Base-by-base conservation (phyloP, 192 early-diverging fungal species). In the Umbelopsis sp. region DNA sequence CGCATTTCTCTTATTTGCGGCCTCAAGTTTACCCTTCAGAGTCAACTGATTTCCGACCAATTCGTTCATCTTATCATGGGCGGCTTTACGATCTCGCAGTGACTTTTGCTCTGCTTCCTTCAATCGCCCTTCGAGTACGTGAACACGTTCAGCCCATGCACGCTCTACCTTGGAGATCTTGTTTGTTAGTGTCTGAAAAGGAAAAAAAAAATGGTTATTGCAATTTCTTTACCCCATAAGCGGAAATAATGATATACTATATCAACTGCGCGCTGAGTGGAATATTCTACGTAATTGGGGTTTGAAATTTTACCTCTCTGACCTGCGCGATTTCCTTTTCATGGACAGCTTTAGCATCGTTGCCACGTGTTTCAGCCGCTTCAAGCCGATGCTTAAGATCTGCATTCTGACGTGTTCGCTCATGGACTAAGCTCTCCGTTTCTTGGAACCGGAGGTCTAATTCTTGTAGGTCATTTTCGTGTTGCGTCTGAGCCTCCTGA, bases 21-120 rank as follows among this genome's bases (percentile, higher is more conserved):
- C 53, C 27, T 68, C 67, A 2, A 74, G 41, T 48, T 69, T 53
- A 46, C 58, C 51, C 68, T 74, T 51, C 3, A 74, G 48, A 3
- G 58, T 30, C n/a, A 48, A 46, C 23, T 69, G 73, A 50, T 27
- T 64, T 13, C 58, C 53, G 9, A 46, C 22, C 7, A 61, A 46
- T 41, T 67, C 53, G 27, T 69, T 53, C 46, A 74, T 16, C 41
- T 41, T 48, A 16, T 69, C 55, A 33, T 74, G 68, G 23, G 67
- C 66, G 1, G 55, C 44, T 23, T 49, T 49, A 23, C 73, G 50
- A 30, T 68, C 67, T 10, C 67, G 37, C 7, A n/a, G 30, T 27
- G 69, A 45, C 37, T 48, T 55, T n/a, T 53, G 51, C 10, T 69
- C 58, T 0, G 66, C 51, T 20, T 74, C 67, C 12, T 64, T 67